Evolutionary conservation across 2,329 filamentous ascomycete species (phyloP).

Genomic region (Colletotrichum zoysiae): DNA sequence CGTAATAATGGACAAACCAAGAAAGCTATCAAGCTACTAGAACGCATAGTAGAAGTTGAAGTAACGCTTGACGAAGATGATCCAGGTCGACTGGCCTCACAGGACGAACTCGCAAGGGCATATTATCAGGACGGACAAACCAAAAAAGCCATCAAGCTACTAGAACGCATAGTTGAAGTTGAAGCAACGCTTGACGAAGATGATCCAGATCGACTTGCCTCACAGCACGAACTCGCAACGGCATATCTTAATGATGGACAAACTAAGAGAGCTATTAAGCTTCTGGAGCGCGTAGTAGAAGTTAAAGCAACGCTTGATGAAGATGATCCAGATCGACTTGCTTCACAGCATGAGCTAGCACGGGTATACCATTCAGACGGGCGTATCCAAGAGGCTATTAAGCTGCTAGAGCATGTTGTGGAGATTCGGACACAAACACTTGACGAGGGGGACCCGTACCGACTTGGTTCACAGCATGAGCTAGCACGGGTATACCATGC

Average conservation of each 20-base stretch:
- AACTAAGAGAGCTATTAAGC: conserved; percentile 43
- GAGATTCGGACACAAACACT: background rate
- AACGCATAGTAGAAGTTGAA: conserved; percentile 43
- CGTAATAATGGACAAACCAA: conserved; percentile 40
- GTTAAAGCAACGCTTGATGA: conserved; percentile 17
- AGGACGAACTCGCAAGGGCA: background rate
- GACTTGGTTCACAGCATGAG: background rate
- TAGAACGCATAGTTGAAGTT: conserved; percentile 44
- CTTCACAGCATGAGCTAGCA: conserved; percentile 1
- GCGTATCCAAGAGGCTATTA: background rate
- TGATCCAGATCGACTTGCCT: conserved; percentile 27
- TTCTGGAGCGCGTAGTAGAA: conserved; percentile 45
- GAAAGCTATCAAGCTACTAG: conserved; percentile 45
- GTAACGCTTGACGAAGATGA: conserved; percentile 24
- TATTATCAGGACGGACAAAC: background rate
- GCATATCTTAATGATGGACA: conserved; percentile 36
- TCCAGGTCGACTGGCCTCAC: conserved; percentile 27
- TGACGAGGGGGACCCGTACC: background rate
- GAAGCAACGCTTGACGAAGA: conserved; percentile 22
- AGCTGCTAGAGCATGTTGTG: background rate
- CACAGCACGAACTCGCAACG: background rate
- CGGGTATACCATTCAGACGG: background rate
- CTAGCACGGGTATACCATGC: background rate
- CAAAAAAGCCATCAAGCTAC: conserved; percentile 16
- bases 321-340: conserved; percentile 28